phyloP scores from a whole-genome alignment of 495 filamentous ascomycete genomes.

The Parathielavia hyrcaniae region DNA sequence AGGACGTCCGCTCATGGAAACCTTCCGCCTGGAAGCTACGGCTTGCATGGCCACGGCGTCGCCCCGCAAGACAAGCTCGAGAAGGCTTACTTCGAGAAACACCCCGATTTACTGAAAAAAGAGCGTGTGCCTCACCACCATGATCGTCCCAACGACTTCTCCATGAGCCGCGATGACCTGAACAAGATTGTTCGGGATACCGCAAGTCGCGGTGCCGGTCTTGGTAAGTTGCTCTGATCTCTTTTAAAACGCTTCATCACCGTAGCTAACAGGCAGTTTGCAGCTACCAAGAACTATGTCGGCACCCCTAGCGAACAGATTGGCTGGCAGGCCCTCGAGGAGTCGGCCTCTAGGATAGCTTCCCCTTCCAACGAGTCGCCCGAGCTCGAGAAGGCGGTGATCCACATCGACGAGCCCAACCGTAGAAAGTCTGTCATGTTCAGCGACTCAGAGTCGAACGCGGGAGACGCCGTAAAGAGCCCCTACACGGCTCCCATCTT shows the following conservation, averaged over 20 bases:
- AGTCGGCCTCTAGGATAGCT: constrained; percentile 64
- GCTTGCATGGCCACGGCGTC: constrained; percentile 75
- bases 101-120: constrained; percentile 73
- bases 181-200: constrained; percentile 82
- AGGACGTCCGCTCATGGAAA: constrained; percentile 44
- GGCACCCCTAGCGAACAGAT: constrained; percentile 75
- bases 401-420: constrained; percentile 71
- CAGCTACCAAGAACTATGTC: constrained; percentile 42
- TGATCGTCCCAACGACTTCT: constrained; percentile 69
- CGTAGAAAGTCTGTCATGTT: constrained; percentile 56
- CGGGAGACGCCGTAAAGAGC: constrained; percentile 43
- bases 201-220: constrained; percentile 56
- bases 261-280: constrained; percentile 18
- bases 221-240: constrained; percentile 45
- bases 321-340: constrained; percentile 72
- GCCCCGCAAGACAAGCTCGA: constrained; percentile 67
- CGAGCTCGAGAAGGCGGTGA: constrained; percentile 28
- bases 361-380: constrained; percentile 53
- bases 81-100: constrained; percentile 83
- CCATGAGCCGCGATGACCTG: constrained; percentile 83
- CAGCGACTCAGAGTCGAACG: constrained; percentile 43
- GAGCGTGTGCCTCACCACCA: constrained; percentile 49
- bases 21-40: constrained; percentile 70
- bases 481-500: constrained; percentile 68
- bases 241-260: background rate